These are phyloP conservation scores for Schizophyllum commune DNA, from an alignment of 1,284 basidiomycete species.

Conservation along the genomic window DNA sequence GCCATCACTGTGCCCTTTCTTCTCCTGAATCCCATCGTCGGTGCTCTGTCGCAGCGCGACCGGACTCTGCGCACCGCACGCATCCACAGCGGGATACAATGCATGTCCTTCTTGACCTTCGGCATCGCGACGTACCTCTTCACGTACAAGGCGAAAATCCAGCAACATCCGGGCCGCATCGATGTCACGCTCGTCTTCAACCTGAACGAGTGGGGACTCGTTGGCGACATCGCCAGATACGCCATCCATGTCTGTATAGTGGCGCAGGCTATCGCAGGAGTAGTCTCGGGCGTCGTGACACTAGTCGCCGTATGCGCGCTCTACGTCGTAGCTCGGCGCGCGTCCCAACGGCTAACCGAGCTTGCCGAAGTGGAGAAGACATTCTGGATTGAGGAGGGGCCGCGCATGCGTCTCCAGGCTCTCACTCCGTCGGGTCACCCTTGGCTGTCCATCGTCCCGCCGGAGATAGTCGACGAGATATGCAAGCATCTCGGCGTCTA, in stretches of 20 bases:
- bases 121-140: background rate
- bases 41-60: background rate
- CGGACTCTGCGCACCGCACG: background rate
- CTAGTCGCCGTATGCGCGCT: background rate
- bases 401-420: background rate
- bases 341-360: background rate
- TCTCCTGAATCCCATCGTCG: background rate
- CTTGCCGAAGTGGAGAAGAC: background rate
- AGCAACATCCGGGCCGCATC: background rate
- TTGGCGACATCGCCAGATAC: background rate
- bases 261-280: background rate
- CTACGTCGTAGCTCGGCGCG: background rate
- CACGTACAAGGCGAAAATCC: background rate
- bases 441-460: background rate
- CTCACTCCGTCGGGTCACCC: background rate
- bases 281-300: background rate
- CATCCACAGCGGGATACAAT: background rate
- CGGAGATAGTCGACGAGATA: background rate
- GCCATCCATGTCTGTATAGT: background rate
- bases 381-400: background rate
- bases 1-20: background rate
- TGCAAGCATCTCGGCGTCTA: background rate
- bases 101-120: background rate
- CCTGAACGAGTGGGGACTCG: background rate
- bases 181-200: background rate